phyloP scores from a whole-genome alignment of 495 filamentous ascomycete species.

The Acidomyces sp. region DNA sequence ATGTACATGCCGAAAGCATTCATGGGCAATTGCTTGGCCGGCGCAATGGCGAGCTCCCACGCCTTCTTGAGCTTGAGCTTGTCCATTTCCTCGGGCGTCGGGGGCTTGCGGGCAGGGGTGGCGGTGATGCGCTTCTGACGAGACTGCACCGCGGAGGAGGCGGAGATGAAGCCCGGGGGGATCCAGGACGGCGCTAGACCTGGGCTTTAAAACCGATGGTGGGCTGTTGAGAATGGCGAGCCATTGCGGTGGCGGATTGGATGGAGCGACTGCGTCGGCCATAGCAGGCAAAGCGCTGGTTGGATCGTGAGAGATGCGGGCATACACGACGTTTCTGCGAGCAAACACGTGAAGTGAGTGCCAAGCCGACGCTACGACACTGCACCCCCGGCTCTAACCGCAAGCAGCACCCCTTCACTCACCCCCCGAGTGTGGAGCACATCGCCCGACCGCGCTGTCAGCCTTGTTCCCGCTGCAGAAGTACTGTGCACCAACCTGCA shows the following conservation, averaged over 20 bases:
- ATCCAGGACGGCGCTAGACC: slow-evolving; percentile 56
- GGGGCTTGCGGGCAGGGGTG: slow-evolving; percentile 34
- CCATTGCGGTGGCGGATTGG: slow-evolving; percentile 56
- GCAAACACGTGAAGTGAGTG: too few species aligned
- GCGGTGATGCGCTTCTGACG: slow-evolving; percentile 16
- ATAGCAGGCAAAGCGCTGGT: too few species aligned
- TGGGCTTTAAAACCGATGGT: slow-evolving; percentile 39
- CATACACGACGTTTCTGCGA: too few species aligned
- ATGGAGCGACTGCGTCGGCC: too few species aligned
- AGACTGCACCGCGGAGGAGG: slow-evolving; percentile 28
- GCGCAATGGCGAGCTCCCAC: slow-evolving; percentile 92
- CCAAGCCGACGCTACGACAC: too few species aligned
- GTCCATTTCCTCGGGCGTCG: slow-evolving; percentile 72
- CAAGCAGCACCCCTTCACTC: too few species aligned
- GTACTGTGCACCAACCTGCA: too few species aligned
- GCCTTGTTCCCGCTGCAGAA: too few species aligned
- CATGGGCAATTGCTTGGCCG: slow-evolving; percentile 92
- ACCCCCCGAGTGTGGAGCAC: too few species aligned
- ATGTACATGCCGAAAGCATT: slow-evolving; percentile 99
- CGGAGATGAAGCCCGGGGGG: slow-evolving; percentile 72
- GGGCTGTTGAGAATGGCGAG: slow-evolving; percentile 60
- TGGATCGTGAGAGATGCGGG: too few species aligned
- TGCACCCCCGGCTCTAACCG: too few species aligned
- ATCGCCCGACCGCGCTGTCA: too few species aligned
- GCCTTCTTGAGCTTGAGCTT: slow-evolving; percentile 94